Conservation (phyloP, 179 eudicot genomes). For the Gypsophila paniculata region DNA sequence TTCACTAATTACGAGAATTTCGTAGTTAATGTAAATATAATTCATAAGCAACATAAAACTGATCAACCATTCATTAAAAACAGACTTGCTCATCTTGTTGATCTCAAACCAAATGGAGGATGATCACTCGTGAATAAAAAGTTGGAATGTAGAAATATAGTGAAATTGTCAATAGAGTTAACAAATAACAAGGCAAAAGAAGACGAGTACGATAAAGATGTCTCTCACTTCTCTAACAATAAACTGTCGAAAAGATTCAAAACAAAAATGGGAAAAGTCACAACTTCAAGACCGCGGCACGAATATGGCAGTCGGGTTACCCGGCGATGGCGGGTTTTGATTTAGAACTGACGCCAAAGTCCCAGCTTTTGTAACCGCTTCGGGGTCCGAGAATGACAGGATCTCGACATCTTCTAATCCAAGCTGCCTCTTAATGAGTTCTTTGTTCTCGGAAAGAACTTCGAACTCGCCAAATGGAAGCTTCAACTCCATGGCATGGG, state of each 20-base stretch:
- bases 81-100: no score
- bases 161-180: no score
- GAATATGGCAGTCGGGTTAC: constrained; percentile 70
- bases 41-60: neutral
- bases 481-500: constrained; percentile 69
- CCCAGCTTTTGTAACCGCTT: constrained; percentile 53
- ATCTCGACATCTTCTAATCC: constrained; percentile 60
- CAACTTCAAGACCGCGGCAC: constrained; percentile 21
- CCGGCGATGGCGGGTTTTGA: constrained; percentile 74
- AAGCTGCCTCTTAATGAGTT: constrained; percentile 64
- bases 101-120: no score
- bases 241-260: neutral
- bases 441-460: constrained; percentile 58
- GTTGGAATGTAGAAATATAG: no score
- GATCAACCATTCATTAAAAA: no score
- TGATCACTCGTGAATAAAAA: no score
- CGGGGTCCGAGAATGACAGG: constrained; percentile 44
- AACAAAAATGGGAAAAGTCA: neutral
- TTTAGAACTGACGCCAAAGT: constrained; percentile 36
- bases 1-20: neutral
- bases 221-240: neutral
- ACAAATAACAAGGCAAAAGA: neutral
- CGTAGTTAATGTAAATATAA: neutral
- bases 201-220: neutral
- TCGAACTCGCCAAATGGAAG: constrained; percentile 76